Conservation (phyloP, 371 early-diverging fungal genomes). For the Rhizopus sp. region DNA sequence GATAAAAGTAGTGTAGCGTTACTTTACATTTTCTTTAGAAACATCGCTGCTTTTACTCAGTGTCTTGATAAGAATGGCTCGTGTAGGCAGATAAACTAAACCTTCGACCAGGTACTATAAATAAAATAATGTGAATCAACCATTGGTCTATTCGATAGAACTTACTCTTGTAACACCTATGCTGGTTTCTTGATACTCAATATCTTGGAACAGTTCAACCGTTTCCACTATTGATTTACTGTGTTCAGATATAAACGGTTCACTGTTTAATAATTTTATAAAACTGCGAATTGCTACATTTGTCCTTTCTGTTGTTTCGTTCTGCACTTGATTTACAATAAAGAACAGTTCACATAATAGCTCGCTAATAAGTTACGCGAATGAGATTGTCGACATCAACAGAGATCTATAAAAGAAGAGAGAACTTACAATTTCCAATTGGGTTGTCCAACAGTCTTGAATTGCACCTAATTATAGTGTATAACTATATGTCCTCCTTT, state of each 20-base stretch:
- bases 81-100: slow-evolving; percentile 35
- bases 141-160: background rate
- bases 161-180: background rate
- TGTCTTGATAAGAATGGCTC: slow-evolving; percentile 27
- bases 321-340: slow-evolving; percentile 7
- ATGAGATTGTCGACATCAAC: background rate
- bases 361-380: slow-evolving; percentile 10
- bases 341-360: slow-evolving; percentile 15
- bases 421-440: slow-evolving; percentile 28
- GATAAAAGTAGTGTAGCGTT: background rate
- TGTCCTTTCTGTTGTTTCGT: slow-evolving; percentile 23
- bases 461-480: slow-evolving; percentile 15
- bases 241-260: slow-evolving; percentile 27
- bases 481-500: background rate
- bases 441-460: slow-evolving; percentile 10
- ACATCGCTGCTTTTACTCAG: slow-evolving; percentile 20
- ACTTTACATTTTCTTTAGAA: slow-evolving; percentile 22
- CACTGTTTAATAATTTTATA: slow-evolving; percentile 22
- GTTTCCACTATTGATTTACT: slow-evolving; percentile 18
- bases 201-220: slow-evolving; percentile 33
- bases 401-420: background rate
- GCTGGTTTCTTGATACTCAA: slow-evolving; percentile 21
- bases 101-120: slow-evolving; percentile 34
- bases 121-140: background rate
- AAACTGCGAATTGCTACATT: slow-evolving; percentile 20